phyloP scores from a whole-genome alignment of 257 asterid genomes.

The Nicotiana benthamiana region DNA sequence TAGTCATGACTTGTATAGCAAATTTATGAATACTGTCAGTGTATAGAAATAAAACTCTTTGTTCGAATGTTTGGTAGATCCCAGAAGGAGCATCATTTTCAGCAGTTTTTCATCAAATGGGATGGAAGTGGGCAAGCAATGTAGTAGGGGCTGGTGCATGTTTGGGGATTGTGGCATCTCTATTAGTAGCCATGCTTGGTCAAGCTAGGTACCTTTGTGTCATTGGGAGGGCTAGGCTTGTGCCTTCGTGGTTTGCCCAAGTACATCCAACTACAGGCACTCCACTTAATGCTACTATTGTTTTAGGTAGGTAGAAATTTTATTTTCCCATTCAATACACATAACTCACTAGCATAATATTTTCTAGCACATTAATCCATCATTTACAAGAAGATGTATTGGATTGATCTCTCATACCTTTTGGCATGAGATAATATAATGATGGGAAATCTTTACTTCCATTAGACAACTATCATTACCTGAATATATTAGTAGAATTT shows the following conservation, averaged over 20 bases:
- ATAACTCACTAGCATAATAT: too few relatives aligned
- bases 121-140: conserved; percentile 37
- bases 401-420: too few relatives aligned
- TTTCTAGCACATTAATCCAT: too few relatives aligned
- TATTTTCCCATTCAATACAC: too few relatives aligned
- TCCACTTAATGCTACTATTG: conserved; percentile 28
- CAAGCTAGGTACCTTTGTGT: conserved; percentile 45
- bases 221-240: conserved; percentile 38
- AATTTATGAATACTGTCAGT: background rate
- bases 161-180: conserved; percentile 35
- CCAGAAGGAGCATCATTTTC: conserved; percentile 26
- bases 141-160: conserved; percentile 39
- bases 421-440: too few relatives aligned
- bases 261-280: conserved; percentile 40
- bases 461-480: too few relatives aligned
- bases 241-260: conserved; percentile 38
- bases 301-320: conserved; percentile 15
- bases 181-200: conserved; percentile 41
- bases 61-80: conserved; percentile 15
- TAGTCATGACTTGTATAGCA: too few relatives aligned
- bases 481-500: too few relatives aligned
- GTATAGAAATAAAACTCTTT: too few relatives aligned
- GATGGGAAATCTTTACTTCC: too few relatives aligned
- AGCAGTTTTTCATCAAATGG: conserved; percentile 18
- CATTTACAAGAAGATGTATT: too few relatives aligned